These are phyloP conservation scores for Aspergillus kassunensis DNA, from an alignment of 495 filamentous ascomycete species.

Conservation along the genomic window DNA sequence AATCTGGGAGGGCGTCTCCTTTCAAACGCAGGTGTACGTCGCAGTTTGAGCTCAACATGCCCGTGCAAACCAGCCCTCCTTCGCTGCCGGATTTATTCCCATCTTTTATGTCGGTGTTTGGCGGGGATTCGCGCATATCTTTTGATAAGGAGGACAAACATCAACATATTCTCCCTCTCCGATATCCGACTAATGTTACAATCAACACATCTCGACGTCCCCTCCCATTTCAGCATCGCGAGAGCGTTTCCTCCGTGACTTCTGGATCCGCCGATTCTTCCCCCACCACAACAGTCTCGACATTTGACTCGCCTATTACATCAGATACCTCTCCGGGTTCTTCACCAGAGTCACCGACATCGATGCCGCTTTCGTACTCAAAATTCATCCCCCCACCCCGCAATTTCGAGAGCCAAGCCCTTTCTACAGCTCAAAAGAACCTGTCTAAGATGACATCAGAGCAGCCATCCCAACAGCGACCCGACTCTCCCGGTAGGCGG, in stretches of 20 bases:
- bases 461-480: constrained; percentile 38
- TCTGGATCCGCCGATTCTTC: constrained; percentile 91
- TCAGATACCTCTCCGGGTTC: constrained; percentile 92
- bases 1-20: constrained; percentile 23
- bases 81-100: constrained; percentile 60
- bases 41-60: constrained; percentile 32
- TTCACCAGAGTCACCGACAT: constrained; percentile 80
- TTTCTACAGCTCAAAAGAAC: constrained; percentile 18
- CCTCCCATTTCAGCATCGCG: constrained; percentile 36
- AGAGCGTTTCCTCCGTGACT: constrained; percentile 62
- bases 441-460: constrained; percentile 28
- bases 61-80: constrained; percentile 45
- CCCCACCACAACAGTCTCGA: constrained; percentile 92
- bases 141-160: constrained; percentile 30
- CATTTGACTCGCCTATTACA: constrained; percentile 79
- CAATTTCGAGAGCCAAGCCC: constrained; percentile 25
- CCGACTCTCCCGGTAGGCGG: constrained; percentile 63
- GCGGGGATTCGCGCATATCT: constrained; percentile 26
- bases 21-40: constrained; percentile 28
- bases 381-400: constrained; percentile 33
- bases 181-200: constrained; percentile 30
- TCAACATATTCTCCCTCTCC: constrained; percentile 21
- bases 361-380: constrained; percentile 43
- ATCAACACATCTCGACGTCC: constrained; percentile 29
- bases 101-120: constrained; percentile 70